These are phyloP conservation scores for Phytophthora aleatoria DNA, from an alignment of 352 stramenopile genomes.

Conservation along the genomic window DNA sequence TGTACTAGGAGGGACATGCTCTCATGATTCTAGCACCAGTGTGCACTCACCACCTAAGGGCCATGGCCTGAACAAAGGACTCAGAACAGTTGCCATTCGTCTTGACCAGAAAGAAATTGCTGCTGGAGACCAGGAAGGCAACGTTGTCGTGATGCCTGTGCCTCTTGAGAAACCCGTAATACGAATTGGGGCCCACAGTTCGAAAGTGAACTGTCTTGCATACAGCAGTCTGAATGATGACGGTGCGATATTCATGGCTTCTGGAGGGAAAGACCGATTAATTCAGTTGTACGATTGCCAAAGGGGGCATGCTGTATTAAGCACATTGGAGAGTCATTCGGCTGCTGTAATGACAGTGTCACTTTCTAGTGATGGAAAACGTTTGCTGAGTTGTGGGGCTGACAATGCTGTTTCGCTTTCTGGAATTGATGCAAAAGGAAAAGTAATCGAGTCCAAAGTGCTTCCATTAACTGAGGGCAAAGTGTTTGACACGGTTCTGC, in stretches of 20 bases:
- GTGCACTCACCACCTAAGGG: conserved; percentile 51
- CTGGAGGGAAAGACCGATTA: conserved; percentile 78
- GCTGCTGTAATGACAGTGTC: conserved; percentile 62
- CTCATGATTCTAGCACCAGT: conserved; percentile 39
- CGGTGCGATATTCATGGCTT: conserved; percentile 55
- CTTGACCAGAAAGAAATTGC: conserved; percentile 67
- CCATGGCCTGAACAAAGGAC: conserved; percentile 43
- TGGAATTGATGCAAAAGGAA: conserved; percentile 42
- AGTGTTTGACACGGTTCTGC: conserved; percentile 78
- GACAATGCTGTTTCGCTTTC: conserved; percentile 81
- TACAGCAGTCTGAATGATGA: conserved; percentile 38
- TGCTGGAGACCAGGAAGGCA: conserved; percentile 73
- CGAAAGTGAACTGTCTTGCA: conserved; percentile 75
- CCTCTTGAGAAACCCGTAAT: conserved; percentile 33
- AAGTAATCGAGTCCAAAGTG: conserved; percentile 51
- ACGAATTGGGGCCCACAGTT: conserved; percentile 63
- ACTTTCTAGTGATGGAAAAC: conserved; percentile 76
- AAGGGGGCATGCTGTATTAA: conserved; percentile 35
- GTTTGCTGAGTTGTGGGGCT: conserved; percentile 64
- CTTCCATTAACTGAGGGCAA: conserved; percentile 65
- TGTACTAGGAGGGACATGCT: conserved; percentile 67
- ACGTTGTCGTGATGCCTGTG: conserved; percentile 60
- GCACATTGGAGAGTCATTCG: conserved; percentile 83
- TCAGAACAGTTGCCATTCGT: conserved; percentile 54
- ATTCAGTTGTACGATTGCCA: conserved; percentile 82